Percentiles rank a stretch among this genome's conserved stretches.
Conservation (phyloP, 495 filamentous ascomycete species). For the Podospora didyma region DNA sequence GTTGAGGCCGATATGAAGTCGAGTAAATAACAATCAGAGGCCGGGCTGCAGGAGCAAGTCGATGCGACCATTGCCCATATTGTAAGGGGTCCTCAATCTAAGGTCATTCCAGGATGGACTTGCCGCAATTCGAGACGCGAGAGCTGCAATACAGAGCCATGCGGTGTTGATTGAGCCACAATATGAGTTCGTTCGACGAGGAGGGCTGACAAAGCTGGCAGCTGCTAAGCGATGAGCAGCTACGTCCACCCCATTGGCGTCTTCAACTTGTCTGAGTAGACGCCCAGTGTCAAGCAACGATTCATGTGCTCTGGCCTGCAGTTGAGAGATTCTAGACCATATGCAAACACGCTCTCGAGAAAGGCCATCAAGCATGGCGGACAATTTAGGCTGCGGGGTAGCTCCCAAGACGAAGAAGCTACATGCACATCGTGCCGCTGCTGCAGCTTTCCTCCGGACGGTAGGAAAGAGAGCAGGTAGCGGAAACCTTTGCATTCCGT, state of each 20-base stretch:
- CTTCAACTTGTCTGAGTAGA: neutral
- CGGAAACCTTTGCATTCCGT: no score
- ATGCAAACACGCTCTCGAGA: neutral
- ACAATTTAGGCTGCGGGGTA: constrained; percentile 18
- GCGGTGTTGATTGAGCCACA: constrained; percentile 19
- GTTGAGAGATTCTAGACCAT: neutral
- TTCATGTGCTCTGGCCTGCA: neutral
- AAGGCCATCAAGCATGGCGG: constrained; percentile 6
- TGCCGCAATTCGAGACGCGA: neutral
- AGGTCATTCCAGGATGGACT: constrained; percentile 14
- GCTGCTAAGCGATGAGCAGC: neutral
- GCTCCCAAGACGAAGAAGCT: constrained; percentile 12
- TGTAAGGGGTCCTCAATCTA: constrained; percentile 5
- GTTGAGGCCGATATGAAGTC: neutral
- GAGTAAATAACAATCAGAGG: neutral
- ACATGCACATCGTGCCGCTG: constrained; percentile 14
- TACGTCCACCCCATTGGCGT: constrained; percentile 7
- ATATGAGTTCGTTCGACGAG: constrained; percentile 5
- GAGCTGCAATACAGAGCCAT: constrained; percentile 9
- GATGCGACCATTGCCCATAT: neutral
- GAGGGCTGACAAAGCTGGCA: neutral
- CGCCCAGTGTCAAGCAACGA: neutral
- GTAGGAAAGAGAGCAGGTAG: neutral
- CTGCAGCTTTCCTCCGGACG: constrained; percentile 15
- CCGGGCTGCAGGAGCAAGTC: neutral